Conservation (phyloP, 2,329 filamentous ascomycete species). For the Penicillium digitatum region DNA sequence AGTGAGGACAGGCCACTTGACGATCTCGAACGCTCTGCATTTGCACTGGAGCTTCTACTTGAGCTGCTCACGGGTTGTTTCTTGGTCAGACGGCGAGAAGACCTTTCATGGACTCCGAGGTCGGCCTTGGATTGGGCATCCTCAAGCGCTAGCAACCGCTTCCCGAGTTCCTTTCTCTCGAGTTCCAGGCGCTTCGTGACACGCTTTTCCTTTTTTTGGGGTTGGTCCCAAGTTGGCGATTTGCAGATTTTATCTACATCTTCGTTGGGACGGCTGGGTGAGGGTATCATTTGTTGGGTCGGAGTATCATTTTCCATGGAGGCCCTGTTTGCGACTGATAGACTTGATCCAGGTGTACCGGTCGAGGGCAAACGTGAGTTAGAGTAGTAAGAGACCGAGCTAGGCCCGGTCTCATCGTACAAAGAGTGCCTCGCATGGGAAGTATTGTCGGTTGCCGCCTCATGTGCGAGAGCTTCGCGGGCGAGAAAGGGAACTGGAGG, state of each 20-base stretch:
- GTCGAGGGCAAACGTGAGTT: conserved; percentile 16
- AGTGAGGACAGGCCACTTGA: conserved; percentile 26
- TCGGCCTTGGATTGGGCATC: conserved; percentile 19
- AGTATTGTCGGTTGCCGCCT: conserved; percentile 1
- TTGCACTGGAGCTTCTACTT: conserved; percentile 31
- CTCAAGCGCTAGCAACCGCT: conserved; percentile 21
- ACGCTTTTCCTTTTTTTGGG: conserved; percentile 29
- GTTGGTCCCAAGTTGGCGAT: conserved; percentile 22
- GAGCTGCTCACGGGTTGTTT: conserved; percentile 32
- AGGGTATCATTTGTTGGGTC: conserved; percentile 4
- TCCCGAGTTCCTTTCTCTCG: conserved; percentile 33
- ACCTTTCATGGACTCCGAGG: conserved; percentile 18
- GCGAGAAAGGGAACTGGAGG: not conserved
- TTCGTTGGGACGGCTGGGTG: not conserved
- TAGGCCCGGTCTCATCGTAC: conserved; percentile 12
- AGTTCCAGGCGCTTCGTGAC: conserved; percentile 32
- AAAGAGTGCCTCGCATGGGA: conserved; percentile 2
- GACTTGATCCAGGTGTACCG: conserved; percentile 17
- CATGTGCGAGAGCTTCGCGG: not conserved
- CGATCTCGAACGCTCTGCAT: conserved; percentile 26
- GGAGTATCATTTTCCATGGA: conserved; percentile 6
- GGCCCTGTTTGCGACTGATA: conserved; percentile 10
- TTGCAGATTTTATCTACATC: conserved; percentile 13
- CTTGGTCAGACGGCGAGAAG: conserved; percentile 33
- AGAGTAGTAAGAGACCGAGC: conserved; percentile 17